Conservation (phyloP, 2,329 filamentous ascomycete genomes). For the Sporothrix sp. region DNA sequence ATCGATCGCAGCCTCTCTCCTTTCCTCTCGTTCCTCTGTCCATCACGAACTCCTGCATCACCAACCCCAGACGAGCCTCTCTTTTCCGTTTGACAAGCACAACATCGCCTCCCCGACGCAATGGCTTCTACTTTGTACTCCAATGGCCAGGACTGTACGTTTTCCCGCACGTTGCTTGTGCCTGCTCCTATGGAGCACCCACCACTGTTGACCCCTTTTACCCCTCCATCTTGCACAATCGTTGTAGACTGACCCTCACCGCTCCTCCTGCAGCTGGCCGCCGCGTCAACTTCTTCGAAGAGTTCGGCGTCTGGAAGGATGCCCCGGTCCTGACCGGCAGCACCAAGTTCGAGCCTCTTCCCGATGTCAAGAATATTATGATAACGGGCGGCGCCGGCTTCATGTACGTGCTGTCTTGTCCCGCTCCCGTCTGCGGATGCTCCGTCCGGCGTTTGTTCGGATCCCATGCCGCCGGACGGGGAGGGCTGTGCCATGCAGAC, state of each 20-base stretch:
- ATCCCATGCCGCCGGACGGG: no score
- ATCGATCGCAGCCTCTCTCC: constrained; percentile 9
- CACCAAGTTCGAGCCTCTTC: constrained; percentile 59
- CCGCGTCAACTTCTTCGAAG: constrained; percentile 39
- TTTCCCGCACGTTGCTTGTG: neutral
- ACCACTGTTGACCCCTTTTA: neutral
- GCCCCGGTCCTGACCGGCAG: constrained; percentile 60
- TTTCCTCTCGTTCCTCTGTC: neutral
- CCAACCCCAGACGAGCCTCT: constrained; percentile 7
- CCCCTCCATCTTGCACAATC: neutral
- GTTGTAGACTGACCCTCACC: constrained; percentile 4
- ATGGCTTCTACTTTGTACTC: constrained; percentile 12
- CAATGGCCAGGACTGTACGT: constrained; percentile 12
- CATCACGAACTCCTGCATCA: constrained; percentile 1
- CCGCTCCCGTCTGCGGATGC: neutral
- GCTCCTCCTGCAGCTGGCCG: constrained; percentile 18
- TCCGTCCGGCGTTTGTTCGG: neutral
- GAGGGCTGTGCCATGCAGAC: no score
- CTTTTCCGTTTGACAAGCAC: neutral
- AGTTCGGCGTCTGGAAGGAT: constrained; percentile 59
- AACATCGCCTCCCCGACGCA: neutral
- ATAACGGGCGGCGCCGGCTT: constrained; percentile 78
- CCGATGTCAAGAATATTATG: constrained; percentile 69
- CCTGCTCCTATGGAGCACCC: neutral
- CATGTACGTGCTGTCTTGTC: constrained; percentile 50